Evolutionary conservation across 2,329 filamentous ascomycete genomes (phyloP), one percentile per base, ranked within the genome.

Genomic region (Podosphaera xanthii): DNA sequence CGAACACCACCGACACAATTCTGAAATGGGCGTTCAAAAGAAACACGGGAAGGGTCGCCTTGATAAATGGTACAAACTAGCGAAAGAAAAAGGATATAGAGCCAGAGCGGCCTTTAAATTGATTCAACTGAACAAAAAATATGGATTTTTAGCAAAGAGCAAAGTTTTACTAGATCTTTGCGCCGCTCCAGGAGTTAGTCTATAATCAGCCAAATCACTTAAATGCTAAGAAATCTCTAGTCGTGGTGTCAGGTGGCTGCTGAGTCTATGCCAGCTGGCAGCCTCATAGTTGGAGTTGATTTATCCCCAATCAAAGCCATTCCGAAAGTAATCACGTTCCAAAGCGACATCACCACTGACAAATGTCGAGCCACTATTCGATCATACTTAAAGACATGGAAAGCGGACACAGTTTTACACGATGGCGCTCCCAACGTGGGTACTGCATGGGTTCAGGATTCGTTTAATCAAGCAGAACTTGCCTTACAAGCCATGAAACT

Each of bases 1-100:
- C 22, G 22, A 22, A 22, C 22, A 22, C 22, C 55, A 22, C 58
- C 48, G 40, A 38, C 38, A 49, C 54, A 58, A 53, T 56, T 62
- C 59, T 57, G 64, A 64, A 60, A 97, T 97, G 92, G 90, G 87
- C 69, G 91, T 97, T 68, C 88, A 97, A 70, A 96, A 97, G 79
- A 97, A 97, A 79, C 86, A 95, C 75, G 91, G 89, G 74, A 97
- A 97, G 76, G 91, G 91, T 72, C 90, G 91, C 80, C 78, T 96
- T 68, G 92, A 98, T 74, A 96, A 97, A 74, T 97, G 90, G 87
- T 98, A 97, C 74, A 91, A 90, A 71, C 83, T 97, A 68, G 92
- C 92, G 62, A 98, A 98, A 73, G 92, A 98, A 72, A 97, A 96
- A 58, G 92, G 92, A 63, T 98, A 96, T 70, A 80, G 92, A 68